These are phyloP conservation scores for Yamadazyma dushanensis DNA, from an alignment of 1,139 yeast genomes.

Conservation along the genomic window DNA sequence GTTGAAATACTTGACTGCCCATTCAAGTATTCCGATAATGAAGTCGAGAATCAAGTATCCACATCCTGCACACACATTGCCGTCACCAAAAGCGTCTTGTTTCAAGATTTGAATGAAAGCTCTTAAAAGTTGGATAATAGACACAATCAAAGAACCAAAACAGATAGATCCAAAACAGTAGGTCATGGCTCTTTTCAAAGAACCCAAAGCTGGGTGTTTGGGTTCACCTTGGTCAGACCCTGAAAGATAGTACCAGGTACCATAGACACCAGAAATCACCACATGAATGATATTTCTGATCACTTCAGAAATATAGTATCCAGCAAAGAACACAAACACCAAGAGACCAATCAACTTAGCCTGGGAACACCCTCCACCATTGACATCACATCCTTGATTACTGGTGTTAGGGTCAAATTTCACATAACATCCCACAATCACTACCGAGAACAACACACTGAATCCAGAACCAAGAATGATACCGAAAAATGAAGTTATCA, in stretches of 20 bases:
- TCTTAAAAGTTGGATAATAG: conserved; percentile 62
- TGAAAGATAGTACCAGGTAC: conserved; percentile 87
- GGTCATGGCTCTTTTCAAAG: conserved; percentile 80
- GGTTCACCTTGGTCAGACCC: conserved; percentile 82
- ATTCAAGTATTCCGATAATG: conserved; percentile 64
- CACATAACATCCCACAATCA: conserved; percentile 73
- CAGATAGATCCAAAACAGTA: conserved; percentile 90
- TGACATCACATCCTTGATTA: conserved; percentile 40
- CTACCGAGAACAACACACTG: conserved; percentile 62
- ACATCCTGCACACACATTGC: conserved; percentile 55
- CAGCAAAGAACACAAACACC: conserved; percentile 79
- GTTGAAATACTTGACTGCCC: conserved; percentile 84
- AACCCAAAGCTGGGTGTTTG: conserved; percentile 74
- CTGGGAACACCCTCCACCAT: conserved; percentile 68
- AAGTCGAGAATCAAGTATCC: conserved; percentile 58
- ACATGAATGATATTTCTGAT: conserved; percentile 82
- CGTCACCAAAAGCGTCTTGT: conserved; percentile 55
- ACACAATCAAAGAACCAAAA: conserved; percentile 81
- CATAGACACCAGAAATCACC: conserved; percentile 81
- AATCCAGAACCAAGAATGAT: conserved; percentile 64
- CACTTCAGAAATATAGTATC: conserved; percentile 83
- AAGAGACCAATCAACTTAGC: conserved; percentile 65
- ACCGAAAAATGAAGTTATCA: conserved; percentile 65
- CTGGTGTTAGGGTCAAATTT: conserved; percentile 53
- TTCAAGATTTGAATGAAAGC: conserved; percentile 49